Evolutionary conservation across 345 rosid genomes (phyloP), one percentile per base, ranked within the genome.

Genomic region (Populus ilicifolia): DNA sequence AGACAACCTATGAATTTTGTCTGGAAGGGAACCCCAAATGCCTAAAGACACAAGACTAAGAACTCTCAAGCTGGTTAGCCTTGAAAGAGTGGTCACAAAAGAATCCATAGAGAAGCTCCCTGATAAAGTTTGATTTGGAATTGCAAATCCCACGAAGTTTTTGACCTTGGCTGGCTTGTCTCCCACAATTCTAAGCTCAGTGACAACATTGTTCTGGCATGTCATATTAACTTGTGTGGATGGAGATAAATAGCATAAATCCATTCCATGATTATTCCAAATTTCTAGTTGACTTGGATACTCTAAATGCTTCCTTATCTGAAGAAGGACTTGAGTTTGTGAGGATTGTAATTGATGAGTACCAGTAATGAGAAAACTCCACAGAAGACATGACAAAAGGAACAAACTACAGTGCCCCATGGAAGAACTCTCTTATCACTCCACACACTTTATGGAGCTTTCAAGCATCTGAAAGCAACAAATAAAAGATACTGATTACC

Each of bases 1-100:
- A 72, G 80, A 78, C 71, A 92, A 73, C 68, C 97, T 46, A 78
- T 88, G 92, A 68, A 92, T 90, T 72, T 92, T 92, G 83, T 87
- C 92, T 16, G 93, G 93, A 46, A 90, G 88, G 30, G 89, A 84
- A 44, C 97, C 97, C 97, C 97, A 92, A 56, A 92, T 89, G 46
- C 97, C 97, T 67, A 90, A 54, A 77, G 91, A 89, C 68, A 87
- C 74, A 61, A 92, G 81, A 74, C 87, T 84, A 73, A 92, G 93
- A 66, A 86, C 90, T 78, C 85, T 88, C 73, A 92, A 85, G 63
- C 85, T 80, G 56, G 77, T 87, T 13, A 92, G 81, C 81, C 94
- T 87, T 33, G 90, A 73, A 17, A 92, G 86, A 54, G 94, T 92
- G 39, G 89, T 80, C 66, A 90, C 83, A 81, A 90, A 87, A n/a